phyloP scores from a whole-genome alignment of 306 rosid genomes.

The Citrullus mucosospermus region DNA sequence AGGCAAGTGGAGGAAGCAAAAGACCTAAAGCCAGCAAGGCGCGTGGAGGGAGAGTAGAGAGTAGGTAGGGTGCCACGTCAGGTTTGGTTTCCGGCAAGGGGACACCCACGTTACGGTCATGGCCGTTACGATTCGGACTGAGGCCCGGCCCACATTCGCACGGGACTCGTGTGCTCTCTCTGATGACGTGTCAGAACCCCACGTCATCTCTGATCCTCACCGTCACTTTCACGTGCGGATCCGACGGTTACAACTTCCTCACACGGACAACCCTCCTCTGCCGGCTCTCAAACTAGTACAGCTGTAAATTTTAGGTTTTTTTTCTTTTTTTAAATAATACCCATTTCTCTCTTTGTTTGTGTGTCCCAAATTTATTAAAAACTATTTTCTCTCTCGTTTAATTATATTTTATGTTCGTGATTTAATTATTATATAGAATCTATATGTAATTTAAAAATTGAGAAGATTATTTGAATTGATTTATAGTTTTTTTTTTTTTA shows the following conservation, averaged over 20 bases:
- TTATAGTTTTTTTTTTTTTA: background rate
- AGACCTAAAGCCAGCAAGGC: background rate
- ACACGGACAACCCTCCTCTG: background rate
- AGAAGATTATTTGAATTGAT: background rate
- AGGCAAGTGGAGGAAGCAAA: too few relatives aligned
- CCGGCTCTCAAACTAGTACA: background rate
- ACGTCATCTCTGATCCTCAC: slow-evolving; percentile 3
- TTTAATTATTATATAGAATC: background rate
- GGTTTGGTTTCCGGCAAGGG: slow-evolving; percentile 8
- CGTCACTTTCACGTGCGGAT: slow-evolving; percentile 20
- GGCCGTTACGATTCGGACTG: slow-evolving; percentile 13
- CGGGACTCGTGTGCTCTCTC: slow-evolving; percentile 18
- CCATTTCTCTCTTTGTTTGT: background rate
- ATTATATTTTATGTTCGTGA: background rate
- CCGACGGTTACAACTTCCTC: slow-evolving; percentile 19
- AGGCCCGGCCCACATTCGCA: slow-evolving; percentile 22
- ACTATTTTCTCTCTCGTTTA: background rate
- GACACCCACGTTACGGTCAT: slow-evolving; percentile 8
- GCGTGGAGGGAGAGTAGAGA: background rate
- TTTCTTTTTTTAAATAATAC: background rate
- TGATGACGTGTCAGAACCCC: background rate
- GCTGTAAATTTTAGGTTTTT: background rate
- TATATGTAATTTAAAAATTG: background rate
- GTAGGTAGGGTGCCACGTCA: slow-evolving; percentile 3
- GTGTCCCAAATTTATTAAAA: background rate